Evolutionary conservation across 2,329 filamentous ascomycete genomes (phyloP), one percentile per base, ranked within the genome.

Genomic region (Diaporthe aspalathi): DNA sequence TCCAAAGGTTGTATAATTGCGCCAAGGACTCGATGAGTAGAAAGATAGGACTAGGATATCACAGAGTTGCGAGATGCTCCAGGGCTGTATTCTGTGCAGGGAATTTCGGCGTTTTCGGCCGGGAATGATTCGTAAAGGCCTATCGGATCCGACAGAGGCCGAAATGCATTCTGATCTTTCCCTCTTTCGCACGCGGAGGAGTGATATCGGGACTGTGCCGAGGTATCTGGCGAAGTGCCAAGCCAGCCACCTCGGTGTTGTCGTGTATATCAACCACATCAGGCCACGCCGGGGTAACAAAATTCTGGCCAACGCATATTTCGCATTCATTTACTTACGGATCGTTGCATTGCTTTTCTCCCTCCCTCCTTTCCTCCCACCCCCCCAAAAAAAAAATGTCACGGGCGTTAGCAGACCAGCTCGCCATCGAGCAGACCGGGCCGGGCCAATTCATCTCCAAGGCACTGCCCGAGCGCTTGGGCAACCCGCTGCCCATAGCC

Each of bases 401-500:
- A 32, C 52, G 11, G 24, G 17, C 52, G 12, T 50, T 73, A 22
- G 65, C 68, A 63, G 62, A 73, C 22, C 54, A 66, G 52, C 45
- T 71, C 2, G 68, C 68, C 2, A 57, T 73, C 49, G 71, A 73
- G 57, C 47, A 71, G 56, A 49, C 70, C 17, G 68, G 57, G 8
- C 53, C 54, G 1, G 53, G 66, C 27, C 62, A 70, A 43, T 73
- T 68, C 63, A 27, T 68, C 35, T 73, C 71, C 32, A 63, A 49
- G 11, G 38, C 43, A 27, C 49, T 49, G n/a, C 71, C 71, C 32
- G 14, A 35, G 12, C 52, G 32, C 20, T 32, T 67, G 20, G 71
- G 68, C 62, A 70, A 70, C 52, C 22, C 27, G 2, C 27, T 24
- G 38, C 40, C 47, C 27, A 78, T 81, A 43, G 84, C 84, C 2